Percentiles rank a stretch among this genome's conserved stretches.
Evolutionary conservation across 768 basidiomycete genomes (phyloP).

Genomic region (Strobilomyces confusus): DNA sequence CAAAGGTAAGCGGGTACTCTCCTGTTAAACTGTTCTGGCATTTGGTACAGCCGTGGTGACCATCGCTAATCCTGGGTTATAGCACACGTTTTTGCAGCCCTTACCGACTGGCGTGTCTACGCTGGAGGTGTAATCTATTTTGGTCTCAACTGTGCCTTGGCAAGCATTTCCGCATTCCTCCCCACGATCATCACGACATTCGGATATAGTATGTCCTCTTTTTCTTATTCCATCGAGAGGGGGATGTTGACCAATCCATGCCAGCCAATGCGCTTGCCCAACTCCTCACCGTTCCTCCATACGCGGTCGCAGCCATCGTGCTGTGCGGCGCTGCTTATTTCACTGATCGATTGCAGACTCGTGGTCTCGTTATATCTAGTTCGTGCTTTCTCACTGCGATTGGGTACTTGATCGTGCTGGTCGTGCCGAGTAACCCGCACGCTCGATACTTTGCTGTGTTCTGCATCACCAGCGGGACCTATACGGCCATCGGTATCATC

Average conservation of each 20-base stretch:
- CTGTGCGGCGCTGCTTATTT: conserved; percentile 53
- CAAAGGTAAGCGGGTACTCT: conserved; percentile 39
- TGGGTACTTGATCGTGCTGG: conserved; percentile 60
- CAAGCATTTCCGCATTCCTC: conserved; percentile 79
- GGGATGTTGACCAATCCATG: neutral
- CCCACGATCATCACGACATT: conserved; percentile 78
- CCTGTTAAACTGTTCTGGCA: neutral
- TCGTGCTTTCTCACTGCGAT: conserved; percentile 31
- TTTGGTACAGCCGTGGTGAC: neutral
- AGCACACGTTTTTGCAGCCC: conserved; percentile 62
- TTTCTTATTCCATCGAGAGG: neutral
- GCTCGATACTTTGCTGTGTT: conserved; percentile 78
- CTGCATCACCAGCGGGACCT: conserved; percentile 73
- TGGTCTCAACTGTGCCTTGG: conserved; percentile 69
- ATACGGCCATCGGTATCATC: conserved; percentile 67
- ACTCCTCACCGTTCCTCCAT: conserved; percentile 77
- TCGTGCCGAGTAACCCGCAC: conserved; percentile 49
- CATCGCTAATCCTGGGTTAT: conserved; percentile 3
- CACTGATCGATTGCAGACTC: conserved; percentile 64
- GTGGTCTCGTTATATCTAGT: conserved; percentile 39
- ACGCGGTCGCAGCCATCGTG: conserved; percentile 66
- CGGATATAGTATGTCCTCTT: conserved; percentile 53
- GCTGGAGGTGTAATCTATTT: conserved; percentile 72
- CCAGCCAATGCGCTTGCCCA: conserved; percentile 64
- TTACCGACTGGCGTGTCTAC: conserved; percentile 71